phyloP scores from a whole-genome alignment of 1,139 yeast species.

The Saccharomyces hybrid region DNA sequence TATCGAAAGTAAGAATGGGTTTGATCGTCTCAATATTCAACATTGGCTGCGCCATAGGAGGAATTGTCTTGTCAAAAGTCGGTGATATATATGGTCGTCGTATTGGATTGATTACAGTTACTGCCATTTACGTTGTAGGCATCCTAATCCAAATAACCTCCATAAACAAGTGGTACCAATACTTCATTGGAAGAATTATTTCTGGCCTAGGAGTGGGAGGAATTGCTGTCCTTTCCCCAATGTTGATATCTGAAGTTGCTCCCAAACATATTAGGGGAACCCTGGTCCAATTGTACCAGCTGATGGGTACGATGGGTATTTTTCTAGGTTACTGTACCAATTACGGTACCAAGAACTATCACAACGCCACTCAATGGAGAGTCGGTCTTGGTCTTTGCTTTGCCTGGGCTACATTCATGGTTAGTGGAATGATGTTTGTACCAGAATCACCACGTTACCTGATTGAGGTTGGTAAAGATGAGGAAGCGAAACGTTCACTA shows the following conservation, averaged over 20 bases:
- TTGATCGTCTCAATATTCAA: slow-evolving; percentile 57
- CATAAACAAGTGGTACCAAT: slow-evolving; percentile 38
- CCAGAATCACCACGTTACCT: slow-evolving; percentile 74
- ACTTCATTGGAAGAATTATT: slow-evolving; percentile 49
- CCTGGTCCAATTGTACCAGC: slow-evolving; percentile 50
- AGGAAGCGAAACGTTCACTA: slow-evolving; percentile 45
- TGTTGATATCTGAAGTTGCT: slow-evolving; percentile 53
- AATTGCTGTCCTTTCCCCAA: slow-evolving; percentile 49
- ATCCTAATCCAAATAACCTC: slow-evolving; percentile 52
- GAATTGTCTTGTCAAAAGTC: slow-evolving; percentile 44
- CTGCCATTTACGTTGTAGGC: slow-evolving; percentile 51
- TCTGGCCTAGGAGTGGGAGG: slow-evolving; percentile 57
- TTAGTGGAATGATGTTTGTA: slow-evolving; percentile 50
- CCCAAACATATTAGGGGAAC: slow-evolving; percentile 62
- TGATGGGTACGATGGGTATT: slow-evolving; percentile 52
- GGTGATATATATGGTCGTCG: slow-evolving; percentile 55
- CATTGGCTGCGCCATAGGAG: slow-evolving; percentile 61
- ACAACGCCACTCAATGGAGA: slow-evolving; percentile 48
- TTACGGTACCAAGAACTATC: slow-evolving; percentile 42
- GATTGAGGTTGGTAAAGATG: slow-evolving; percentile 44
- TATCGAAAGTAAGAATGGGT: slow-evolving; percentile 48
- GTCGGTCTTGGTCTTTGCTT: slow-evolving; percentile 46
- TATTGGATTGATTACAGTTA: slow-evolving; percentile 45
- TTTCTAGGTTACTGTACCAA: slow-evolving; percentile 52
- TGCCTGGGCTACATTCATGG: slow-evolving; percentile 34